Base-by-base conservation (phyloP, 2,329 filamentous ascomycete species). In the Cylindrodendrum hubeiense region DNA sequence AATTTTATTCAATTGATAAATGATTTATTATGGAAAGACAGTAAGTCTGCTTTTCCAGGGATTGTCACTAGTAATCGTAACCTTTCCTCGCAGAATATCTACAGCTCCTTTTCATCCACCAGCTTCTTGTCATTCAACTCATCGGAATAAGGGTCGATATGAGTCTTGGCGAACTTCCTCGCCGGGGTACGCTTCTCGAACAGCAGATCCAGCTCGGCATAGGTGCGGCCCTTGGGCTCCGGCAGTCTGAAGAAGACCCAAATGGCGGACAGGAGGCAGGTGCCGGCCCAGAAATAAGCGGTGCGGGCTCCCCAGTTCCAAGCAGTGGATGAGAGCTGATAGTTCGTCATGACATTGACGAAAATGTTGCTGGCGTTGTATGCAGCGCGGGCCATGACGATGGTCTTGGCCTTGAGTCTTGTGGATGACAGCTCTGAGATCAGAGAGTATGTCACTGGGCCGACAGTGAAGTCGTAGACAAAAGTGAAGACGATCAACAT, bases 401-500 rank as follows among this genome's bases (percentile, higher is more conserved):
- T 84, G 1, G 86, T 87, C 78, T 88, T 87, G 30, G 83, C 80
- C 65, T 85, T 84, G 39, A 89, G 82, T 9, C 86, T 81, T 1
- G 84, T 84, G 0, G 86, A 87, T 0, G 85, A 86, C 4, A 85
- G 80, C 68, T 89, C 87, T 0, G 86, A 82, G 12, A 87, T 71
- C 28, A 88, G 76, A 1, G 81, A 81, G 73, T 87, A 89, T 5
- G 83, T 83, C 8, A 87, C 82, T 0, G 86, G 86, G 0, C 87
- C 87, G 13, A 88, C 81, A 1, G 85, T 85, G 59, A 85, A 80
- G 76, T 86, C 85, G 74, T 88, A 89, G 3, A 84, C 77, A 57
- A 87, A 84, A 0, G 84, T 86, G 68, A 84, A 87, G 41, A 86
- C 73, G 44, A 89, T 79, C 4, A 88, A 77, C 71, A 89, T 74